Percentiles rank a stretch among this genome's conserved stretches.
phyloP scores from a whole-genome alignment of 139 green algal species.

The Zygnema circumcarinatum region DNA sequence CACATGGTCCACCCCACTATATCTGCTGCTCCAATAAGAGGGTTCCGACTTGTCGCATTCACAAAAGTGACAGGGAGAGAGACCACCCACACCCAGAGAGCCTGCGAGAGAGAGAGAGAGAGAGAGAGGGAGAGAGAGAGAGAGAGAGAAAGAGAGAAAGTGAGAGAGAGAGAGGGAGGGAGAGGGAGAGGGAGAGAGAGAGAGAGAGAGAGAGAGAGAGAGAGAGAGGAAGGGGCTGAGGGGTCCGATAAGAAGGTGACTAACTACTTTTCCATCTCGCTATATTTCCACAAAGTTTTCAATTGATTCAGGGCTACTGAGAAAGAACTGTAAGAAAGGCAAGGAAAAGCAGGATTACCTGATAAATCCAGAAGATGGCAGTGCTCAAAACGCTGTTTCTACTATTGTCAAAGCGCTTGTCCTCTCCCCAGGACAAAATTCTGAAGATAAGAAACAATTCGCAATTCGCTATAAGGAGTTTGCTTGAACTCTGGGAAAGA shows the following conservation, averaged over 20 bases:
- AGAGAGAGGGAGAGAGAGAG: not conserved
- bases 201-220: slow-evolving; percentile 7
- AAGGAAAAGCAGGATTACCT: no score
- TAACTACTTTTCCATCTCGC: no score
- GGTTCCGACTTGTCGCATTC: slow-evolving; percentile 62
- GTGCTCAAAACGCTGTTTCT: slow-evolving; percentile 73
- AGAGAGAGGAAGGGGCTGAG: slow-evolving; percentile 1
- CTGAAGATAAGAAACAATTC: slow-evolving; percentile 1
- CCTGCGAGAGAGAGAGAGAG: slow-evolving; percentile 61
- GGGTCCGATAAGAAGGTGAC: no score
- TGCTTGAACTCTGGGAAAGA: no score
- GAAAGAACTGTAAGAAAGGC: no score
- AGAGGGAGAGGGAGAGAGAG: not conserved
- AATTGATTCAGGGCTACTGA: no score
- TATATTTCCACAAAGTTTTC: no score
- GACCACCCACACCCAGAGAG: slow-evolving; percentile 82
- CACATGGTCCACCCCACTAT: slow-evolving; percentile 65
- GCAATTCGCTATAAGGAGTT: not conserved
- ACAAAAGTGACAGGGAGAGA: slow-evolving; percentile 76
- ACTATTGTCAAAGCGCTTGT: slow-evolving; percentile 80
- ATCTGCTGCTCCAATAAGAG: slow-evolving; percentile 50
- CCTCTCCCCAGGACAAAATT: slow-evolving; percentile 72
- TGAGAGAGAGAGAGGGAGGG: slow-evolving; percentile 1
- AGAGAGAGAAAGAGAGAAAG: not conserved
- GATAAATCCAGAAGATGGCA: slow-evolving; percentile 76